These are phyloP conservation scores for Fusarium sterilihyphosum DNA, from an alignment of 2,329 filamentous ascomycete genomes.

Conservation along the genomic window DNA sequence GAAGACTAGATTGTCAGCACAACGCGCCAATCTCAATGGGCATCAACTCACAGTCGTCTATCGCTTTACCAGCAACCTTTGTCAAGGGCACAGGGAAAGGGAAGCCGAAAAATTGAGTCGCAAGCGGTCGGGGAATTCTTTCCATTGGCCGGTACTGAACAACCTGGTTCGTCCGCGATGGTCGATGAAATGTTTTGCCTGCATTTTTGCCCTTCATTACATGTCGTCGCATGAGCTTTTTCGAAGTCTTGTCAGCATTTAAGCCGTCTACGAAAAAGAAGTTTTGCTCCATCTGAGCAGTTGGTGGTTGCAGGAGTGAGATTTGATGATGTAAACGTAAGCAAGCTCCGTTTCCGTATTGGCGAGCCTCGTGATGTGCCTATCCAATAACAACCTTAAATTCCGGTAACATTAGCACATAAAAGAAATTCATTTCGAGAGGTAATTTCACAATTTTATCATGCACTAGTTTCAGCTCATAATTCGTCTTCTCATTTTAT, in stretches of 20 bases:
- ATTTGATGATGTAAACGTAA: background rate
- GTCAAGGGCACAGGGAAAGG: slow-evolving; percentile 1
- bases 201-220: slow-evolving; percentile 20
- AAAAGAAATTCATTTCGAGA: background rate
- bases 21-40: fast-evolving
- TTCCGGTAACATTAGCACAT: background rate
- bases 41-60: slow-evolving; percentile 3
- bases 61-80: background rate
- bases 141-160: background rate
- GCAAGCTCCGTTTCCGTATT: background rate
- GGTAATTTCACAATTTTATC: background rate
- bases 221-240: slow-evolving; percentile 13
- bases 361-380: background rate
- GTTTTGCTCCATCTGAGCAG: background rate
- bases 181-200: slow-evolving; percentile 7
- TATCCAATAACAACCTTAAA: background rate
- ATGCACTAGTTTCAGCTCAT: background rate
- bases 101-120: background rate
- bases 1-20: slow-evolving; percentile 3
- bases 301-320: background rate
- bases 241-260: background rate
- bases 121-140: background rate
- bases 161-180: background rate
- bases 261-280: slow-evolving; percentile 19
- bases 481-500: slow-evolving; percentile 27